Percentiles rank a stretch among this genome's conserved stretches.
Evolutionary conservation across 371 early-diverging fungal species (phyloP).

Genomic region (Mucor racemosus): DNA sequence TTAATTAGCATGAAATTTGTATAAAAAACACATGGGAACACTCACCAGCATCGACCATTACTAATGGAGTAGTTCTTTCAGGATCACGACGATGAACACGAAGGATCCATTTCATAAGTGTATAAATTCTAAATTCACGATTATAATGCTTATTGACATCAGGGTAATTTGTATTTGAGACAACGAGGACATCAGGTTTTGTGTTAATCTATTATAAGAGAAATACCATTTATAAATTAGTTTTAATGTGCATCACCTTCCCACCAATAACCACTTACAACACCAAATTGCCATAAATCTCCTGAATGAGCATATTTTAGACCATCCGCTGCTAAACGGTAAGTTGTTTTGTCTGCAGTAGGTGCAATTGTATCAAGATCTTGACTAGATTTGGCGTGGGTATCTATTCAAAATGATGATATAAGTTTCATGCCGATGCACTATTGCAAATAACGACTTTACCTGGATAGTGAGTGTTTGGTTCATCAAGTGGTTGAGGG

Average conservation of each 20-base stretch:
- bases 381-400: conserved; percentile 21
- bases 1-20: neutral
- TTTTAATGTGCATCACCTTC: neutral
- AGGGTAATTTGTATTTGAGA: conserved; percentile 38
- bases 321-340: conserved; percentile 28
- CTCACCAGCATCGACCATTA: conserved; percentile 56
- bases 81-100: conserved; percentile 52
- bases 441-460: neutral
- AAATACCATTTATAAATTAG: neutral
- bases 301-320: conserved; percentile 26
- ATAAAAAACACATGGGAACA: neutral
- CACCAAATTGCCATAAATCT: conserved; percentile 39
- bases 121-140: conserved; percentile 51
- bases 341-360: conserved; percentile 37
- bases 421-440: neutral
- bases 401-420: conserved; percentile 15
- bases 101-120: conserved; percentile 55
- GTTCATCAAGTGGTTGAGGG: conserved; percentile 25
- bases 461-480: conserved; percentile 34
- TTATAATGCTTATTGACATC: conserved; percentile 43
- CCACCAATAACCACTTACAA: conserved; percentile 29
- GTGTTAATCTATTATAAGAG: conserved; percentile 36
- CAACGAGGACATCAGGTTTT: conserved; percentile 52
- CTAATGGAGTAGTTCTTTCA: conserved; percentile 32
- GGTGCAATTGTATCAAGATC: conserved; percentile 43